A percentile compares a stretch with the other conserved stretches of the same genome.
Evolutionary conservation across 495 filamentous ascomycete species (phyloP).

Genomic region (Penicillium egyptiacum): DNA sequence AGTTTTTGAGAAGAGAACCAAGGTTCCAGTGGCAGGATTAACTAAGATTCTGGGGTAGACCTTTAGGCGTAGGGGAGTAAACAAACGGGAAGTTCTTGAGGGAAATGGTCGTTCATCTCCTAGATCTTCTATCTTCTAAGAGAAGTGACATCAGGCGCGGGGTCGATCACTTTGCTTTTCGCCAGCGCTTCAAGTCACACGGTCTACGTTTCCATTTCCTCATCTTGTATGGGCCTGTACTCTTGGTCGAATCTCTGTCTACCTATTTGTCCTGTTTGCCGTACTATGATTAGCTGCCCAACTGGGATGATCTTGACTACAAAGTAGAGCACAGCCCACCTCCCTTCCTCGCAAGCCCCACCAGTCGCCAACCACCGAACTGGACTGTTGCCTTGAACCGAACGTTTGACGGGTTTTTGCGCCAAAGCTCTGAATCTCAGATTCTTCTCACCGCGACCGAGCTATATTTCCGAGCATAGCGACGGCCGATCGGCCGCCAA

Average conservation of each 20-base stretch:
- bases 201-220: not conserved
- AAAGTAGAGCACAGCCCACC: not conserved
- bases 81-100: not conserved
- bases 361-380: not conserved
- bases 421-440: not conserved
- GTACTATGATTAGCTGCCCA: not conserved
- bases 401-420: not conserved
- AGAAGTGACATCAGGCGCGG: constrained; percentile 27
- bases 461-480: not conserved
- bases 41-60: not conserved
- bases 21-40: not conserved
- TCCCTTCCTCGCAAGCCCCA: not conserved
- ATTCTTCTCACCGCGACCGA: not conserved
- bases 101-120: not conserved
- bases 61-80: not conserved
- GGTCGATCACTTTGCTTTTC: constrained; percentile 19
- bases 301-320: not conserved
- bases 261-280: not conserved
- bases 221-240: not conserved
- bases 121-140: not conserved
- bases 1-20: constrained; percentile 1
- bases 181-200: not conserved
- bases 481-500: not conserved
- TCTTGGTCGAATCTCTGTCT: too few species aligned
- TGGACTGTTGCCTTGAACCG: not conserved